Conservation (phyloP, 345 rosid genomes). For the Gynandropsis gynandra region DNA sequence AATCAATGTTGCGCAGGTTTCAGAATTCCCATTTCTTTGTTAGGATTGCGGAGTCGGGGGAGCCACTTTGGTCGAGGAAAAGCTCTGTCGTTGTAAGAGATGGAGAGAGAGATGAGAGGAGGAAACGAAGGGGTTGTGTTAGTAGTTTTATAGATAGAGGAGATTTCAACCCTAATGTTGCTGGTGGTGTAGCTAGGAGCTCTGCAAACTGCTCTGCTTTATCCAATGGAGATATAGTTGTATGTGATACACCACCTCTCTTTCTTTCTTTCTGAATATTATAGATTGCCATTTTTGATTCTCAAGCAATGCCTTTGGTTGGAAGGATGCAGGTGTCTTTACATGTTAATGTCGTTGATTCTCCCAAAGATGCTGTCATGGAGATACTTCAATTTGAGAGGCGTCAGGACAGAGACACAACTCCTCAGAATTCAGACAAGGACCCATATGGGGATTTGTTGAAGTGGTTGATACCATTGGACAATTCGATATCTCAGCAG, state of each 20-base stretch:
- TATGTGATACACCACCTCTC: conserved; percentile 39
- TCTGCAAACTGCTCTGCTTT: conserved; percentile 65
- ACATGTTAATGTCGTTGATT: conserved; percentile 77
- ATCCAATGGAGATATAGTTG: conserved; percentile 94
- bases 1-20: conserved; percentile 74
- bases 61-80: conserved; percentile 80
- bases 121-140: conserved; percentile 28
- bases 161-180: conserved; percentile 58
- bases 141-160: conserved; percentile 80
- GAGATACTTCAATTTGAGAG: conserved; percentile 98
- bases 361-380: conserved; percentile 67
- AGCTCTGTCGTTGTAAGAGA: conserved; percentile 30
- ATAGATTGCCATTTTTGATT: conserved; percentile 40
- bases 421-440: conserved; percentile 30
- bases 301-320: conserved; percentile 54
- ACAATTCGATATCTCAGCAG: conserved; percentile 54
- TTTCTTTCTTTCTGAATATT: conserved; percentile 6
- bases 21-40: conserved; percentile 91
- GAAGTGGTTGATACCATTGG: conserved; percentile 95
- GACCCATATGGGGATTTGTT: conserved; percentile 76
- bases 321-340: conserved; percentile 97
- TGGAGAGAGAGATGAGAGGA: conserved; percentile 28
- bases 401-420: conserved; percentile 35
- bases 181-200: conserved; percentile 88
- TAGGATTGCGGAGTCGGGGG: conserved; percentile 81